Evolutionary conservation across 2,329 filamentous ascomycete genomes (phyloP), one percentile per base, ranked within the genome.

Genomic region (Fusarium torulosum): DNA sequence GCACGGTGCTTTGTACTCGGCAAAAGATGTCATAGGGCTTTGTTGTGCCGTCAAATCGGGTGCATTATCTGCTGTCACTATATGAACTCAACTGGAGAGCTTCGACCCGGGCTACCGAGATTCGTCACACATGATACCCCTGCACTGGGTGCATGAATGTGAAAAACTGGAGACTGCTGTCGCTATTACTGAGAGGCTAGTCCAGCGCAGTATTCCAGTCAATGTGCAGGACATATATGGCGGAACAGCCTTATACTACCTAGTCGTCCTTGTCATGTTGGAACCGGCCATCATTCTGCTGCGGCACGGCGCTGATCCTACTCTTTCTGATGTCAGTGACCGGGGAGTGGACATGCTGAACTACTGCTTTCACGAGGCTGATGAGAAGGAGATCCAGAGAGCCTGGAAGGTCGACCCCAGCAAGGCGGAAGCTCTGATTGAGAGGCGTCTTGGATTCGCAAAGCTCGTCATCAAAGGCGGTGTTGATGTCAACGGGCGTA

Each of bases 1-100:
- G 2, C 19, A 19, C 15, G 43, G 35, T 3, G 21, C 46, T 38
- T 4, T 38, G 1, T 13, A 38, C 42, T 49, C 51, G 7, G 38
- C 2, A 4, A n/a, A 14, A 10, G 17, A 50, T 2, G 14, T 31
- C 4, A 4, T 13, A 0, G 43, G 43, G 0, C 31, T 54, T 29
- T 31, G 10, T 4, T 54, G 52, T 5, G 43, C 52, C 0, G 9
- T 54, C 6, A 11, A 7, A 6, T 15, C 20, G 17, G 23, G 43
- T 0, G 29, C 43, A 0, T 14, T 54, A 9, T 5, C 43, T n/a
- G 21, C 19, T 0, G 25, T 50, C 10, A 15, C 49, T 15, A 15
- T 23, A 1, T 31, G 49, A 0, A 9, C 37, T 0, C 23, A 31
- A 11, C 43, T 38, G 7, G n/a, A 17, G 0, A 17, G 2, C 1